Evolutionary conservation across 495 filamentous ascomycete species (phyloP).

Genomic region (Evansstolkia leycettana): DNA sequence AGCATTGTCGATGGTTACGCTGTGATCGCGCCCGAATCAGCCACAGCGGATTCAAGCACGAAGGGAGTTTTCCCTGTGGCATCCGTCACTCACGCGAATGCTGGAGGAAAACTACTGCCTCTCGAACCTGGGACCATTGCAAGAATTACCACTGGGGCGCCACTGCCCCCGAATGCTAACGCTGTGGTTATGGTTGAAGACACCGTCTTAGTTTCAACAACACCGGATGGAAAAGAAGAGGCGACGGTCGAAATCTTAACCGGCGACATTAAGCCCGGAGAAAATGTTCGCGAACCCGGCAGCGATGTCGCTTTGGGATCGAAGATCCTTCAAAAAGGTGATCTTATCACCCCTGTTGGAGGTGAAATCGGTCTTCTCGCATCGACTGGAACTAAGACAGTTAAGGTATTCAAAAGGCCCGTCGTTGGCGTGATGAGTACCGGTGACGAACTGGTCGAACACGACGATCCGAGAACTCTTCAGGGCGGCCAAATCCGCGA

Average conservation of each 20-base stretch:
- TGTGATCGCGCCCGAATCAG: slow-evolving; percentile 36
- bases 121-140: slow-evolving; percentile 67
- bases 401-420: slow-evolving; percentile 66
- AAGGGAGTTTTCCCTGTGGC: slow-evolving; percentile 79
- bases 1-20: slow-evolving; percentile 98
- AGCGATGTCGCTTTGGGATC: slow-evolving; percentile 67
- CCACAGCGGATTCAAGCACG: slow-evolving; percentile 41
- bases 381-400: slow-evolving; percentile 63
- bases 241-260: slow-evolving; percentile 75
- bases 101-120: slow-evolving; percentile 42
- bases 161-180: slow-evolving; percentile 76
- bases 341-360: slow-evolving; percentile 67
- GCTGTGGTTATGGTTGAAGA: slow-evolving; percentile 98
- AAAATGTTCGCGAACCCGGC: slow-evolving; percentile 85
- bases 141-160: slow-evolving; percentile 88
- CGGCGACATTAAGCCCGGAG: slow-evolving; percentile 56
- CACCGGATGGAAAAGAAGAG: slow-evolving; percentile 75
- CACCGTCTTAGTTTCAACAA: slow-evolving; percentile 58
- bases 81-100: slow-evolving; percentile 71
- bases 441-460: slow-evolving; percentile 83
- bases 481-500: slow-evolving; percentile 79
- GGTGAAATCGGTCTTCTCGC: slow-evolving; percentile 86
- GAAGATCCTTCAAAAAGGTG: slow-evolving; percentile 60
- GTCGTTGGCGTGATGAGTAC: slow-evolving; percentile 83
- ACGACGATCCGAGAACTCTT: slow-evolving; percentile 50